Percentiles rank a stretch among this genome's conserved stretches.
Evolutionary conservation across 257 asterid genomes (phyloP).

Genomic region (Thymus mandschuricus): DNA sequence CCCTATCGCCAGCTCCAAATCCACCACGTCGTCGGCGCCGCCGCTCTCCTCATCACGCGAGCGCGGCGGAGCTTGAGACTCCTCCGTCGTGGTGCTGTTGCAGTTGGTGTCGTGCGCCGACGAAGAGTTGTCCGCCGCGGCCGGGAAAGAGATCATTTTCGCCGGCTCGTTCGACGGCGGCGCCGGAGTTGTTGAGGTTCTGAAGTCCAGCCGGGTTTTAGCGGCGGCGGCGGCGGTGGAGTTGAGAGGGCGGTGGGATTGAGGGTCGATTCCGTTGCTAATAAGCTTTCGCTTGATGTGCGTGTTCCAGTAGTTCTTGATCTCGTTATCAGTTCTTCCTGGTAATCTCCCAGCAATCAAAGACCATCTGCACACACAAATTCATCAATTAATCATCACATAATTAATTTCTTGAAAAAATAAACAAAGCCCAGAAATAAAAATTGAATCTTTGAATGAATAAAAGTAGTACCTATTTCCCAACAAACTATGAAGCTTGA

Average conservation of each 20-base stretch:
- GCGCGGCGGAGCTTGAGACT: conserved; percentile 43
- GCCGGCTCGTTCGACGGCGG: conserved; percentile 31
- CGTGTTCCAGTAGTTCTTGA: conserved; percentile 90
- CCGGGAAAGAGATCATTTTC: conserved; percentile 19
- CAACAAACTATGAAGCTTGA: conserved; percentile 80
- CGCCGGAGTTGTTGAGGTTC: conserved; percentile 38
- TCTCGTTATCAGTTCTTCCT: conserved; percentile 88
- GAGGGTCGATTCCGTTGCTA: conserved; percentile 81
- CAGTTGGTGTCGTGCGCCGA: conserved; percentile 63
- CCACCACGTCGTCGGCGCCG: conserved; percentile 27
- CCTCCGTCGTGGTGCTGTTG: conserved; percentile 83
- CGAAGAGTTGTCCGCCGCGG: conserved; percentile 36
- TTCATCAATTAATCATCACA: neutral
- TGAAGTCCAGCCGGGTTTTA: conserved; percentile 51
- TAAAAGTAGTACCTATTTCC: conserved; percentile 56
- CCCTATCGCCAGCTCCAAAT: conserved; percentile 78
- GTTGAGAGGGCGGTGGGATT: conserved; percentile 66
- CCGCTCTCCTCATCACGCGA: conserved; percentile 24
- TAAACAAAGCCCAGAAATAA: no score
- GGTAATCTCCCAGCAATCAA: conserved; percentile 84
- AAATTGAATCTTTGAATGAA: neutral
- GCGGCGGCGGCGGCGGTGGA: conserved; percentile 33
- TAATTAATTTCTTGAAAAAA: neutral
- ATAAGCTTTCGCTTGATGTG: conserved; percentile 84
- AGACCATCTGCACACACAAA: conserved; percentile 69